A percentile compares a stretch with the other conserved stretches of the same genome.
These are phyloP conservation scores for Rhynchosporium secalis DNA, from an alignment of 2,329 filamentous ascomycete species.

Conservation along the genomic window DNA sequence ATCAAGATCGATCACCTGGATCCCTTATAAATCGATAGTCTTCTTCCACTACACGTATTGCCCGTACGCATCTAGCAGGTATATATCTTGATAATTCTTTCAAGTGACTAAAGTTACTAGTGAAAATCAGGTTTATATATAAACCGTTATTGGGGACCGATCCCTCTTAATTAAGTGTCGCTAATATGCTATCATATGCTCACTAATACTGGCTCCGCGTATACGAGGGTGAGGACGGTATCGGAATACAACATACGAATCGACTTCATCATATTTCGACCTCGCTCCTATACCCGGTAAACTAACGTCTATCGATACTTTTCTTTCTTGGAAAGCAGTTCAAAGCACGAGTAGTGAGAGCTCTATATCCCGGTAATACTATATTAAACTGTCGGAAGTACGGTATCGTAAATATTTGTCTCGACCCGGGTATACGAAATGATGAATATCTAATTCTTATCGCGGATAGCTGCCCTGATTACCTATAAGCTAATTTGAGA, in stretches of 20 bases:
- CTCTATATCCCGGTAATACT: constrained; percentile 22
- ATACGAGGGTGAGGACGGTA: constrained; percentile 18
- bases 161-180: not conserved
- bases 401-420: constrained; percentile 26
- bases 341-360: constrained; percentile 20
- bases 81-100: constrained; percentile 6
- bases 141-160: not conserved
- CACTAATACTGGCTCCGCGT: constrained; percentile 25
- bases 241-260: constrained; percentile 20
- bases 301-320: constrained; percentile 24
- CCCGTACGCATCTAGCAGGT: not conserved
- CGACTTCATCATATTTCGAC: constrained; percentile 24
- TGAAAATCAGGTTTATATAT: constrained; percentile 2
- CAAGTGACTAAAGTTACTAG: not conserved
- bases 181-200: constrained; percentile 13
- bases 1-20: not conserved
- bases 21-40: not conserved
- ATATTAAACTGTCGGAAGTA: constrained; percentile 24
- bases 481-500: constrained; percentile 15
- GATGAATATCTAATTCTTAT: constrained; percentile 26
- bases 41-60: not conserved
- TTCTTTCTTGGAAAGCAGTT: constrained; percentile 24
- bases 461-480: constrained; percentile 21
- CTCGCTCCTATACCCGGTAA: constrained; percentile 21
- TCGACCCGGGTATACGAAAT: constrained; percentile 20